Evolutionary conservation across 2,329 filamentous ascomycete genomes (phyloP).

Genomic region (Hypoxylon sp.): DNA sequence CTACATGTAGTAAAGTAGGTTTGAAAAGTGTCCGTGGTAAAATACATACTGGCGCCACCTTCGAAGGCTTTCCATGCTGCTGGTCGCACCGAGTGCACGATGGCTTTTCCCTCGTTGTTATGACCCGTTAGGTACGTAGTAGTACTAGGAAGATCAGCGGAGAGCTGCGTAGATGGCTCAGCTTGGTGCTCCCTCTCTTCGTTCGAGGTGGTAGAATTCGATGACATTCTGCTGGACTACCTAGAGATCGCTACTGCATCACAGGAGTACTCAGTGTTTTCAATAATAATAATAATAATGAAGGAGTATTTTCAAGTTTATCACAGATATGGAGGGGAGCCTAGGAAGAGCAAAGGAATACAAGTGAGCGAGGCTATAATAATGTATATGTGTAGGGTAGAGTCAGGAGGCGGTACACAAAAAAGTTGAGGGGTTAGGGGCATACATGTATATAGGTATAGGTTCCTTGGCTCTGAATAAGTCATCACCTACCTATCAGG

Average conservation of each 20-base stretch:
- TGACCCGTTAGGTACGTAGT: slow-evolving; percentile 53
- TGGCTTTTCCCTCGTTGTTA: slow-evolving; percentile 53
- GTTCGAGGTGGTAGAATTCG: slow-evolving; percentile 12
- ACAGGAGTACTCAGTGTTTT: not conserved
- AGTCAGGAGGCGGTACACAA: not conserved
- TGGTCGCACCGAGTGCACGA: slow-evolving; percentile 54
- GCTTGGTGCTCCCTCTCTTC: slow-evolving; percentile 14
- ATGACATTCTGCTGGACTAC: slow-evolving; percentile 26
- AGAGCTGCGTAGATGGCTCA: slow-evolving; percentile 30
- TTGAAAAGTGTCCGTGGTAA: not conserved
- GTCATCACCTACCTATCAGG: not conserved
- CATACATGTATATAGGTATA: not conserved
- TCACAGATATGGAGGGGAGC: not conserved
- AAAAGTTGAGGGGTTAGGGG: slow-evolving; percentile 5
- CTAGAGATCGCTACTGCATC: not conserved
- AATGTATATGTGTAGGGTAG: too few relatives aligned
- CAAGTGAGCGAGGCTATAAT: not conserved
- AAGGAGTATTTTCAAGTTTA: not conserved
- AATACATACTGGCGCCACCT: slow-evolving; percentile 46
- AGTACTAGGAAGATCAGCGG: slow-evolving; percentile 40
- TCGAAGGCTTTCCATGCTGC: slow-evolving; percentile 54
- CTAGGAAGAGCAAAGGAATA: not conserved
- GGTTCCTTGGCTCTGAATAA: not conserved
- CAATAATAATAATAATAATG: not conserved
- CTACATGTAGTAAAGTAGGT: not conserved